Evolutionary conservation across 2,329 filamentous ascomycete species (phyloP), one percentile per base, ranked within the genome.

Genomic region (Elsinoe arachidis): DNA sequence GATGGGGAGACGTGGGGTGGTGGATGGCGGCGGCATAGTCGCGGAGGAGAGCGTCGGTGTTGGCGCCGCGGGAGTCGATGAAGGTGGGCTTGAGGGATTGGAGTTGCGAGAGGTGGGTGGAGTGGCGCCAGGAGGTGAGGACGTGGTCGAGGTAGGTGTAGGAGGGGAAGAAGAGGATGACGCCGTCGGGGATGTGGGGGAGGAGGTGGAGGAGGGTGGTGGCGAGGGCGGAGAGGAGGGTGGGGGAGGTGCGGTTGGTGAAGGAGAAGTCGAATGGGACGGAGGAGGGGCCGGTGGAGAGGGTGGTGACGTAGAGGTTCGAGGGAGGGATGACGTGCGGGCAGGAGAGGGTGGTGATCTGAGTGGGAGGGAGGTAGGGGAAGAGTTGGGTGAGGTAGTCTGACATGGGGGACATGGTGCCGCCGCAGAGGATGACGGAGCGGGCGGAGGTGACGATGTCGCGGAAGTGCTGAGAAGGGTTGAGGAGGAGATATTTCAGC

Each of bases 371-470:
- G 0, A 96, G 70, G 51, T 88, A 86, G 0, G 92, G 88, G 61
- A 99, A 93, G 0, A 99, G 78, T 65, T 96, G 88, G 3, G 86
- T 80, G 35, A 81, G 84, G 71, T 96, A 99, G 72, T 97, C 93
- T 21, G 86, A 82, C 76, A 97, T 95, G 0, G 93, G 93, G 2
- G 93, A 95, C 93, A 99, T 97, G 23, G 93, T 99, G 19, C 93
- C 93, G 58, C 93, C 93, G 0, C 91, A 93, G 2, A 99, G 76
- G 41, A 99, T 86, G 2, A 99, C 87, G 1, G 92, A 88, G 58
- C 90, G 80, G 0, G 93, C 90, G 61, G 87, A 84, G 30, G 88
- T 84, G 1, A 92, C 89, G 54, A 97, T 87, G 10, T 91, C 87
- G 6, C 86, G 86, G 71, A 99, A 97, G 63, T 95, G 89, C 65